These are phyloP conservation scores for Nicotiana otophora DNA, from an alignment of 257 asterid species.

Conservation along the genomic window DNA sequence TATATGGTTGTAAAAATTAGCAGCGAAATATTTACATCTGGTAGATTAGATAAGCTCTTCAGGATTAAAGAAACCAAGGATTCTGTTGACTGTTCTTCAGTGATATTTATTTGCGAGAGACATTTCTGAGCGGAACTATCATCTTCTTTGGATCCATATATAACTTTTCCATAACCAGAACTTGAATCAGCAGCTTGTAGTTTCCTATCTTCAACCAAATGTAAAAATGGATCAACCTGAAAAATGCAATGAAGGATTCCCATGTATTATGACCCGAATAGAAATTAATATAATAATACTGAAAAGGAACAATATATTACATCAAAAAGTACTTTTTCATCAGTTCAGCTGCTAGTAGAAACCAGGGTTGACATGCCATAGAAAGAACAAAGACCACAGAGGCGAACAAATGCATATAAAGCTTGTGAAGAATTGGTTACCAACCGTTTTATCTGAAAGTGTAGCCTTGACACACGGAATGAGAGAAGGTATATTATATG, in stretches of 20 bases:
- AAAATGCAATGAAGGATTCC: background rate
- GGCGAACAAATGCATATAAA: slow-evolving; percentile 6
- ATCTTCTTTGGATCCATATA: slow-evolving; percentile 85
- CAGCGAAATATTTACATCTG: slow-evolving; percentile 37
- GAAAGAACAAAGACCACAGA: slow-evolving; percentile 5
- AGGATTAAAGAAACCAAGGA: slow-evolving; percentile 60
- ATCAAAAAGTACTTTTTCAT: background rate
- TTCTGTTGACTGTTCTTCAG: slow-evolving; percentile 51
- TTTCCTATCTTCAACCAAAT: slow-evolving; percentile 74
- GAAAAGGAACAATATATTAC: background rate
- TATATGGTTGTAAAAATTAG: background rate
- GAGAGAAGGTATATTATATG: slow-evolving; percentile 57
- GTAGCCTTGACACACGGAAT: slow-evolving; percentile 45
- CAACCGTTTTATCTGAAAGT: slow-evolving; percentile 54
- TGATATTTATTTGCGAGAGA: slow-evolving; percentile 59
- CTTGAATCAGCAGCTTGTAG: slow-evolving; percentile 53
- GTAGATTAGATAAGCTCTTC: slow-evolving; percentile 45
- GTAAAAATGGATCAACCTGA: slow-evolving; percentile 89
- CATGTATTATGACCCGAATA: background rate
- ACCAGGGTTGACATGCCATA: slow-evolving; percentile 2
- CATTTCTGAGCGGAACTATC: slow-evolving; percentile 53
- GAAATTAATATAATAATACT: background rate
- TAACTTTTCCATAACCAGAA: slow-evolving; percentile 25
- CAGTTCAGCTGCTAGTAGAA: background rate
- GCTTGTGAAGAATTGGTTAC: slow-evolving; percentile 9